Evolutionary conservation across 1,139 yeast genomes (phyloP).

Genomic region (Suhomyces wounanorum): DNA sequence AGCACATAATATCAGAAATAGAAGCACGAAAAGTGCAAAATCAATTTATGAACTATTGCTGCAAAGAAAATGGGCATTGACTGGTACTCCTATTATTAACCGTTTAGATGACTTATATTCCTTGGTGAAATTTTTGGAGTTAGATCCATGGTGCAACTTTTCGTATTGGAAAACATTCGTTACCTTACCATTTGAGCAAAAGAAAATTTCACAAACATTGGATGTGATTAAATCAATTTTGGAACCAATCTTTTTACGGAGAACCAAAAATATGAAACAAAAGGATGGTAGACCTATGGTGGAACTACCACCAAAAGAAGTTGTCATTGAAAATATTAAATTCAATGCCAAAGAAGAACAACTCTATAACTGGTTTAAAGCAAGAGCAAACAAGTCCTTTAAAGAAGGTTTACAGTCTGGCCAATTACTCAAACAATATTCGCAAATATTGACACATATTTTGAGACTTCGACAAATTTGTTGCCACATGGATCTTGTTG

Average conservation of each 20-base stretch:
- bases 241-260: slow-evolving; percentile 78
- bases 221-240: slow-evolving; percentile 82
- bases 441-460: slow-evolving; percentile 81
- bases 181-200: slow-evolving; percentile 78
- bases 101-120: slow-evolving; percentile 85
- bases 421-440: slow-evolving; percentile 68
- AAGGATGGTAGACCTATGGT: slow-evolving; percentile 75
- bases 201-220: slow-evolving; percentile 69
- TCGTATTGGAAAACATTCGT: slow-evolving; percentile 89
- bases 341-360: slow-evolving; percentile 67
- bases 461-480: slow-evolving; percentile 84
- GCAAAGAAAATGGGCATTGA: slow-evolving; percentile 77
- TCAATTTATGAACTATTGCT: slow-evolving; percentile 70
- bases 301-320: slow-evolving; percentile 73
- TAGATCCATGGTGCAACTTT: slow-evolving; percentile 90
- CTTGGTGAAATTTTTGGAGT: slow-evolving; percentile 66
- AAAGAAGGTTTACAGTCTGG: slow-evolving; percentile 65
- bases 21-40: slow-evolving; percentile 77
- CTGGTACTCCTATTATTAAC: slow-evolving; percentile 95
- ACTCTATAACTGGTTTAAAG: slow-evolving; percentile 70
- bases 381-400: slow-evolving; percentile 69
- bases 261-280: slow-evolving; percentile 86
- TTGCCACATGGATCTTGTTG: slow-evolving; percentile 74
- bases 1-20: slow-evolving; percentile 86
- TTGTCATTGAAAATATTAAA: slow-evolving; percentile 64